A percentile compares a stretch with the other conserved stretches of the same genome.
phyloP scores from a whole-genome alignment of 352 stramenopile species.

The Globisporangium uncinulatum region DNA sequence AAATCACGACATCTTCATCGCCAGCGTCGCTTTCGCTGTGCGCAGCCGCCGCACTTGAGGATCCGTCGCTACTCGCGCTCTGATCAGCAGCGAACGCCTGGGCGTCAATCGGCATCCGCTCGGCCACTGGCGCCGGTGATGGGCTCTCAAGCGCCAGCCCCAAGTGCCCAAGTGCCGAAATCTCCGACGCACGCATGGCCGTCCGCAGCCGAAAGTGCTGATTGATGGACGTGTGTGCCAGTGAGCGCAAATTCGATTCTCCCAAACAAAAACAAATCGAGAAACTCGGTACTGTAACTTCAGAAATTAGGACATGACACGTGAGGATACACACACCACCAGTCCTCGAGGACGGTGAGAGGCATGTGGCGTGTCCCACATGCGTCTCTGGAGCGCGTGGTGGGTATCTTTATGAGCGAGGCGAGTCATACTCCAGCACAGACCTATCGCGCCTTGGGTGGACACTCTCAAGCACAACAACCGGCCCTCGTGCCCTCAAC shows the following conservation, averaged over 20 bases:
- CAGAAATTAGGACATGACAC: no score
- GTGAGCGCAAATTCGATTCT: background rate
- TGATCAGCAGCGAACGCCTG: background rate
- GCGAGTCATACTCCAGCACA: no score
- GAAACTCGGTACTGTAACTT: no score
- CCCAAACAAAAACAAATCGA: no score
- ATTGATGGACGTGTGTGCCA: background rate
- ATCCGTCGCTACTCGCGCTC: background rate
- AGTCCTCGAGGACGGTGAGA: no score
- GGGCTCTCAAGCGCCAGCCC: background rate
- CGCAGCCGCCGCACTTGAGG: no score
- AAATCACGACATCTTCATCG: background rate
- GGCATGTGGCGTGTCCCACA: no score
- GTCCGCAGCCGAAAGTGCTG: background rate
- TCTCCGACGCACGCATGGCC: slow-evolving; percentile 1
- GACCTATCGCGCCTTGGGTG: background rate
- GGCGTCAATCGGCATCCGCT: slow-evolving; percentile 5
- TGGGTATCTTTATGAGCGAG: no score
- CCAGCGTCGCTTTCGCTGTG: background rate
- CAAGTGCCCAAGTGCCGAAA: slow-evolving; percentile 4
- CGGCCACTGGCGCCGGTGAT: background rate
- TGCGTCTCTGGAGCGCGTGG: no score
- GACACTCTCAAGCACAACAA: background rate
- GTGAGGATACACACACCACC: no score
- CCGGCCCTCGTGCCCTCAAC: background rate